These are phyloP conservation scores for Croton laevigatus DNA, from an alignment of 441 rosid species.

Conservation along the genomic window DNA sequence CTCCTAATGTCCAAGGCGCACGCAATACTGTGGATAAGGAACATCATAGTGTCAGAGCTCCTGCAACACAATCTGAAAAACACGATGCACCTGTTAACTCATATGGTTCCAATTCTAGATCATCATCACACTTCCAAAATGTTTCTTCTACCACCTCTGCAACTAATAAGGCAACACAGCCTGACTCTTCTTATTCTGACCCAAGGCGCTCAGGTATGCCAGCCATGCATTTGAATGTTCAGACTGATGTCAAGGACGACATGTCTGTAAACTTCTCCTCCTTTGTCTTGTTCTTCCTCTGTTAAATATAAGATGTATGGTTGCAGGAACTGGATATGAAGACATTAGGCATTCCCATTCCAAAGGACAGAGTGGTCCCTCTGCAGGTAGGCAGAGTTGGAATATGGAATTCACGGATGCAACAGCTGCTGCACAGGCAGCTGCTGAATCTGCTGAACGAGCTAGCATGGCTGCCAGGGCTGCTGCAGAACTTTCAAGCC, in stretches of 20 bases:
- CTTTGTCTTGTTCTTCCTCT: slow-evolving; percentile 8
- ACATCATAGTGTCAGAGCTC: slow-evolving; percentile 32
- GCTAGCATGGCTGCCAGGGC: slow-evolving; percentile 96
- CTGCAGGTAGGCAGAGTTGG: slow-evolving; percentile 49
- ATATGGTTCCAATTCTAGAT: slow-evolving; percentile 29
- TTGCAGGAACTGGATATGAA: slow-evolving; percentile 48
- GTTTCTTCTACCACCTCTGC: slow-evolving; percentile 29
- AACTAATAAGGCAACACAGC: slow-evolving; percentile 18
- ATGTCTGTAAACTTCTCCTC: background rate
- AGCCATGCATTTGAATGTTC: background rate
- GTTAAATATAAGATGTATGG: slow-evolving; percentile 15
- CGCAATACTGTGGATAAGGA: slow-evolving; percentile 29
- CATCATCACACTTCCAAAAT: slow-evolving; percentile 33
- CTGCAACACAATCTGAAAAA: slow-evolving; percentile 35
- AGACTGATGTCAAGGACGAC: background rate
- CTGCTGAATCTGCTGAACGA: slow-evolving; percentile 95
- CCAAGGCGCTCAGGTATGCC: slow-evolving; percentile 47
- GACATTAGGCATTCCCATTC: slow-evolving; percentile 40
- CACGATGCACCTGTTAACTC: slow-evolving; percentile 33
- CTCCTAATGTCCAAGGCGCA: slow-evolving; percentile 33
- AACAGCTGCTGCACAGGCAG: slow-evolving; percentile 88
- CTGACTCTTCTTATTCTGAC: slow-evolving; percentile 34
- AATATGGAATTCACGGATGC: slow-evolving; percentile 85
- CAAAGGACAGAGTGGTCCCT: slow-evolving; percentile 30
- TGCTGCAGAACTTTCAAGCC: slow-evolving; percentile 85